phyloP scores from a whole-genome alignment of 2,329 filamentous ascomycete genomes.

The Aspergillus sp. region DNA sequence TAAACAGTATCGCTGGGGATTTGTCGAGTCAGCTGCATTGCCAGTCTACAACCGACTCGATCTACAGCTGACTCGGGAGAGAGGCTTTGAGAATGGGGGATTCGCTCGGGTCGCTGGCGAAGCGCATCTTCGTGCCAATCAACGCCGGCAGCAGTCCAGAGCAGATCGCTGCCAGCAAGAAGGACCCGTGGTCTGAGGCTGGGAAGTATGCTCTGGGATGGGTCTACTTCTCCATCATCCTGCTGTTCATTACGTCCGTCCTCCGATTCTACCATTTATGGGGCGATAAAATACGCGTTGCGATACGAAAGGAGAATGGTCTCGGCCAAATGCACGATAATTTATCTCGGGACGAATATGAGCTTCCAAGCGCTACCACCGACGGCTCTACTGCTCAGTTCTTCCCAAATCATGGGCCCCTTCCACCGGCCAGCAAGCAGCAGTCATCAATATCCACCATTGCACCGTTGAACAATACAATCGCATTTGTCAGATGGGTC shows the following conservation, averaged over 20 bases:
- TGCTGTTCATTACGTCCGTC: constrained; percentile 58
- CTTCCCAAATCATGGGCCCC: constrained; percentile 57
- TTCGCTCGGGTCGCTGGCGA: constrained; percentile 23
- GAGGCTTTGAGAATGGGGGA: constrained; percentile 10
- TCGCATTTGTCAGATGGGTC: constrained; percentile 78
- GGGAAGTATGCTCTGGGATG: constrained; percentile 81
- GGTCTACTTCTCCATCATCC: constrained; percentile 73
- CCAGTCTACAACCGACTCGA: not conserved
- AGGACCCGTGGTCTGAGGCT: constrained; percentile 70
- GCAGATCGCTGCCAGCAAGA: constrained; percentile 46
- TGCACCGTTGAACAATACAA: constrained; percentile 61
- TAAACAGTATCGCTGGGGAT: not conserved
- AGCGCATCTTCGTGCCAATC: constrained; percentile 48
- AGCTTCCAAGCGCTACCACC: constrained; percentile 50
- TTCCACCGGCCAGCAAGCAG: constrained; percentile 49
- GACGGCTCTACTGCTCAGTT: constrained; percentile 60
- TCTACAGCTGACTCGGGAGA: not conserved
- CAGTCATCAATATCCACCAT: constrained; percentile 69
- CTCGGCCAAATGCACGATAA: constrained; percentile 51
- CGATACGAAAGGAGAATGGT: constrained; percentile 75
- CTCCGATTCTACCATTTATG: constrained; percentile 78
- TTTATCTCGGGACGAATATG: constrained; percentile 51
- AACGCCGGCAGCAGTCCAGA: constrained; percentile 47
- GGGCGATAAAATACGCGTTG: constrained; percentile 87
- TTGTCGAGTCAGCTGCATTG: not conserved